Conservation (phyloP, 1,139 yeast genomes). For the Williopsis jadinii region DNA sequence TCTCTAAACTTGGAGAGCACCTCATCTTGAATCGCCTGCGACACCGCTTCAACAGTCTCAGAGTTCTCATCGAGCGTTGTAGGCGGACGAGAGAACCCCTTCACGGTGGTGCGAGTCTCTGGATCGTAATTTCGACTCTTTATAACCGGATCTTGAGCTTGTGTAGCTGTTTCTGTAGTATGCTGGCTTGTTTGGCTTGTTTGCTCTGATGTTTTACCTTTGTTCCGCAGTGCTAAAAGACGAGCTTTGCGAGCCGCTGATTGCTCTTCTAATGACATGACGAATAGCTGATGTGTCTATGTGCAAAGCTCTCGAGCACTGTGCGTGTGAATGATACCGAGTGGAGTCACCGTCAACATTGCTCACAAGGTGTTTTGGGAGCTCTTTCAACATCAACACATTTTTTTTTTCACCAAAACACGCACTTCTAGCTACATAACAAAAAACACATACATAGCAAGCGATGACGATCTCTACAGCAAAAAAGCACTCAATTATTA, state of each 20-base stretch:
- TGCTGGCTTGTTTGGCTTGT: background rate
- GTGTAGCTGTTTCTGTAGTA: slow-evolving; percentile 1
- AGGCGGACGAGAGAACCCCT: slow-evolving; percentile 26
- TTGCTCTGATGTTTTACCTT: slow-evolving; percentile 15
- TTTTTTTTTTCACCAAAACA: background rate
- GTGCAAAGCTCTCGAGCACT: background rate
- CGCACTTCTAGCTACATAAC: background rate
- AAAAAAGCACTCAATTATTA: no score
- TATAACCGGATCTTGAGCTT: background rate
- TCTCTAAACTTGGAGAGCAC: slow-evolving; percentile 22
- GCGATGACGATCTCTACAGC: no score
- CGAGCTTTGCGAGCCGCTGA: slow-evolving; percentile 32
- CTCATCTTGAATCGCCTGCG: slow-evolving; percentile 26
- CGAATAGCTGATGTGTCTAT: background rate
- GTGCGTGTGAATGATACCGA: no score
- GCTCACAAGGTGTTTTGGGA: background rate
- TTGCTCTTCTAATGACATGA: slow-evolving; percentile 29
- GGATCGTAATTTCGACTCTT: slow-evolving; percentile 29
- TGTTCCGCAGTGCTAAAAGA: slow-evolving; percentile 29
- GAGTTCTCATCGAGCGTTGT: slow-evolving; percentile 24
- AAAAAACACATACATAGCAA: background rate
- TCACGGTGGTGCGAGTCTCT: slow-evolving; percentile 24
- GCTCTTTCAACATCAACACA: background rate
- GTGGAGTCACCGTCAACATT: no score
- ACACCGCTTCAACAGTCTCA: slow-evolving; percentile 31